phyloP scores from a whole-genome alignment of 2,329 filamentous ascomycete species.

The Cladosporium colombiae region DNA sequence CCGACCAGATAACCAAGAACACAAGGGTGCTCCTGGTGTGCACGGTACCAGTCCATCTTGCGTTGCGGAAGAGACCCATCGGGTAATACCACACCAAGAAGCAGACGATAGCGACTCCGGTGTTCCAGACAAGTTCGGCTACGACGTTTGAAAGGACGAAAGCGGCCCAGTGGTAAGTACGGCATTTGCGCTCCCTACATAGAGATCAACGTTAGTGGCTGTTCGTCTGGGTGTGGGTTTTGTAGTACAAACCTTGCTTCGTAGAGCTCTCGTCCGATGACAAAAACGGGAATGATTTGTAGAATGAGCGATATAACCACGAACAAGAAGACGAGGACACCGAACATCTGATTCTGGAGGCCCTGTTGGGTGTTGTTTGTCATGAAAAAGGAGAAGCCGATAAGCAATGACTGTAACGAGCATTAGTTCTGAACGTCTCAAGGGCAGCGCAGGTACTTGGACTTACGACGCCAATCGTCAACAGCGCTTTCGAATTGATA shows the following conservation, averaged over 20 bases:
- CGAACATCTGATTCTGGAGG: constrained; percentile 45
- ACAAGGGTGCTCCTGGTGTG: constrained; percentile 46
- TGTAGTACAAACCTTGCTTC: constrained; percentile 41
- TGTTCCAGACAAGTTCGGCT: constrained; percentile 66
- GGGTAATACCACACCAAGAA: constrained; percentile 65
- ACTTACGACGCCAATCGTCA: constrained; percentile 48
- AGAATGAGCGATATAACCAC: constrained; percentile 45
- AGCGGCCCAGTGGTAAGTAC: constrained; percentile 70
- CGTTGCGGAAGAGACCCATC: constrained; percentile 36
- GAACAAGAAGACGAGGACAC: constrained; percentile 49
- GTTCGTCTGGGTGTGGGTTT: neutral
- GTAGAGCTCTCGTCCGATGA: constrained; percentile 57
- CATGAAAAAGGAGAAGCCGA: constrained; percentile 44
- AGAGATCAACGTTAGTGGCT: neutral
- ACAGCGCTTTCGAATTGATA: constrained; percentile 57
- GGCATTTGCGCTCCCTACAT: constrained; percentile 59
- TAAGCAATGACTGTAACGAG: constrained; percentile 37
- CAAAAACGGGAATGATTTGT: constrained; percentile 59
- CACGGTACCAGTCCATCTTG: constrained; percentile 54
- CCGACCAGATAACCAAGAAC: constrained; percentile 62
- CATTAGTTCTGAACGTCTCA: neutral
- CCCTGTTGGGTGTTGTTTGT: constrained; percentile 36
- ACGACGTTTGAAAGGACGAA: constrained; percentile 70
- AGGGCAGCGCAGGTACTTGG: too few relatives aligned
- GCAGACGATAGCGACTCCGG: constrained; percentile 58